Evolutionary conservation across 768 basidiomycete genomes (phyloP), one percentile per base, ranked within the genome.

Genomic region (Hirschioporus abietinus): DNA sequence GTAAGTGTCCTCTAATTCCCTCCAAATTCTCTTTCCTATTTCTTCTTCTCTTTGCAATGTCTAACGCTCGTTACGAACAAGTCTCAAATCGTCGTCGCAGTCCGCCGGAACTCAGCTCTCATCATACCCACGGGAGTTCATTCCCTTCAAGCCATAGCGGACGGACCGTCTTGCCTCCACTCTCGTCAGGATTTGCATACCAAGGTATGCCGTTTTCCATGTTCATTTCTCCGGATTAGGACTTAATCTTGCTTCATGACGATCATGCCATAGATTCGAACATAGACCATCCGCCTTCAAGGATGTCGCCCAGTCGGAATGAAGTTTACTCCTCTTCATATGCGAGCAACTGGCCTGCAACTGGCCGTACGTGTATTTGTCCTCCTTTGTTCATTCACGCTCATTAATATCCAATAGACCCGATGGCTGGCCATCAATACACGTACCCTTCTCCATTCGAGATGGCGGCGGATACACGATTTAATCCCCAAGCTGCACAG

Each of bases 141-240:
- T 88, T 82, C 84, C 85, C 81, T 69, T 83, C 86, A 80, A 86
- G 88, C 83, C 90, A 91, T 87, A 90, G 90, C 91, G 89, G 89
- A 90, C 88, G 90, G 87, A 86, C 88, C 83, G 85, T 90, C 82
- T 87, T 91, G 78, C 90, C 90, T 88, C 87, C 90, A 87, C 82
- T 91, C 85, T 84, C 86, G 86, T 83, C 88, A 79, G 86, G 86
- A 74, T 89, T 90, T 88, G 89, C 89, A 89, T 87, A 86, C 88
- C 91, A 87, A 89, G 42, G 42, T 52, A 52, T 52, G 42, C 42
- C 89, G 83, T 87, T 89, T 88, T 89, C 86, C 90, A 91, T 90
- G 90, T 91, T 87, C 85, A 90, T 90, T 83, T 78, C 78, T 78
- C 79, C 83, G 75, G 79, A 81, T 74, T 83, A 78, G 79, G 42